Percentiles rank a stretch among this genome's conserved stretches.
phyloP scores from a whole-genome alignment of 2,329 filamentous ascomycete genomes.

The Cladosporium velox region DNA sequence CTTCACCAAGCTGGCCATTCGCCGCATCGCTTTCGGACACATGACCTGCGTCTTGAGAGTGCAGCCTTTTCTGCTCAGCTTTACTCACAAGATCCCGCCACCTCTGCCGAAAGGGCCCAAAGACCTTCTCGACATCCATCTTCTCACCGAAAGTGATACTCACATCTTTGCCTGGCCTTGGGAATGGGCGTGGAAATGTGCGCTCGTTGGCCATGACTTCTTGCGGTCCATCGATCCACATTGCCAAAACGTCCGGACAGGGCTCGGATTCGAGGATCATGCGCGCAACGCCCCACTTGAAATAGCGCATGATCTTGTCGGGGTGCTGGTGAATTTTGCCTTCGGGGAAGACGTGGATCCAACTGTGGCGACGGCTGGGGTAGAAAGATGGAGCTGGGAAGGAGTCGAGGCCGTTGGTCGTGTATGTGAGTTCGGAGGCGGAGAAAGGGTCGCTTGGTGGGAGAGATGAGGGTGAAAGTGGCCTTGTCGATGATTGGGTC shows the following conservation, averaged over 20 bases:
- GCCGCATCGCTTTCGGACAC: not conserved
- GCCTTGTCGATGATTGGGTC: conserved; percentile 21
- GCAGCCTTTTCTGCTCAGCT: conserved; percentile 47
- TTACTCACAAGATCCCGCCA: conserved; percentile 70
- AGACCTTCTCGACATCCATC: conserved; percentile 70
- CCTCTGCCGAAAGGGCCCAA: conserved; percentile 72
- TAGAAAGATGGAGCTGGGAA: conserved; percentile 74
- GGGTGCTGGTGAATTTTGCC: conserved; percentile 89
- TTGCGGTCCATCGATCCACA: conserved; percentile 92
- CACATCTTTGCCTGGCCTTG: conserved; percentile 70
- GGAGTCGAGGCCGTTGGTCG: conserved; percentile 65
- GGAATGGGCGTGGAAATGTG: conserved; percentile 76
- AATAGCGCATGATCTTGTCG: conserved; percentile 81
- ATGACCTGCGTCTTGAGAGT: not conserved
- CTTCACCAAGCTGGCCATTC: conserved; percentile 52
- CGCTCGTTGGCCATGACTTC: conserved; percentile 84
- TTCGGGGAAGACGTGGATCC: conserved; percentile 96
- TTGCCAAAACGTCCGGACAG: conserved; percentile 83
- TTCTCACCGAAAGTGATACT: conserved; percentile 77
- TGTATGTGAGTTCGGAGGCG: conserved; percentile 57
- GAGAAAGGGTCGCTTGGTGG: conserved; percentile 58
- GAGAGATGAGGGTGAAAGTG: conserved; percentile 19
- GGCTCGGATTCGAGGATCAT: conserved; percentile 88
- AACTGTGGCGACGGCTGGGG: conserved; percentile 68
- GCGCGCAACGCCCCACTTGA: conserved; percentile 95